Percentiles rank a stretch among this genome's conserved stretches.
phyloP scores from a whole-genome alignment of 2,329 filamentous ascomycete genomes.

The Capronia coronata region DNA sequence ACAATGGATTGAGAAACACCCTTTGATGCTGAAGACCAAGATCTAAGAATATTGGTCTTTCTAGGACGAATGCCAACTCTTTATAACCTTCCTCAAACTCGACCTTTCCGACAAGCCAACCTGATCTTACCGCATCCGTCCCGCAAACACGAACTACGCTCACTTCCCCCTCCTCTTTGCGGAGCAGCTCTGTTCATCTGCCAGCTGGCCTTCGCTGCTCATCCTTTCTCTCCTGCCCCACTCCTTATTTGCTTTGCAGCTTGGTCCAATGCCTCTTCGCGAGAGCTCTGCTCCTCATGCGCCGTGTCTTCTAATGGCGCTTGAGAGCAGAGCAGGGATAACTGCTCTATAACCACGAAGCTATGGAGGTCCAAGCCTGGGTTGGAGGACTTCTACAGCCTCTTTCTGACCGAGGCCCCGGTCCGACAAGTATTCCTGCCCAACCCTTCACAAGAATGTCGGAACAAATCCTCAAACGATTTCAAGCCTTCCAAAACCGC shows the following conservation, averaged over 20 bases:
- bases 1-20: neutral
- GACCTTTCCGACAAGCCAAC: neutral
- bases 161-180: slow-evolving; percentile 12
- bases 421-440: neutral
- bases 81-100: slow-evolving; percentile 6
- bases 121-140: no score
- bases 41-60: neutral
- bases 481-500: neutral
- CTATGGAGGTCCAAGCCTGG: neutral
- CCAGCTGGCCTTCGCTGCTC: slow-evolving; percentile 2
- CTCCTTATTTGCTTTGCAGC: slow-evolving; percentile 4
- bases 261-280: slow-evolving; percentile 1
- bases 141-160: slow-evolving; percentile 5
- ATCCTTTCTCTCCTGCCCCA: slow-evolving; percentile 11
- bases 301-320: slow-evolving; percentile 1
- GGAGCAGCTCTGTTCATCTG: slow-evolving; percentile 5
- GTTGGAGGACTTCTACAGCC: neutral
- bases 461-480: neutral
- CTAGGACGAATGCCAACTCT: slow-evolving; percentile 15
- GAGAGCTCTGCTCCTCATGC: slow-evolving; percentile 3
- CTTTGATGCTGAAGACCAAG: neutral
- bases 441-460: neutral
- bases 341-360: neutral
- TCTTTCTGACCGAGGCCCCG: neutral
- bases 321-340: neutral